These are phyloP conservation scores for Daldinia loculata DNA, from an alignment of 495 filamentous ascomycete species.

Conservation along the genomic window DNA sequence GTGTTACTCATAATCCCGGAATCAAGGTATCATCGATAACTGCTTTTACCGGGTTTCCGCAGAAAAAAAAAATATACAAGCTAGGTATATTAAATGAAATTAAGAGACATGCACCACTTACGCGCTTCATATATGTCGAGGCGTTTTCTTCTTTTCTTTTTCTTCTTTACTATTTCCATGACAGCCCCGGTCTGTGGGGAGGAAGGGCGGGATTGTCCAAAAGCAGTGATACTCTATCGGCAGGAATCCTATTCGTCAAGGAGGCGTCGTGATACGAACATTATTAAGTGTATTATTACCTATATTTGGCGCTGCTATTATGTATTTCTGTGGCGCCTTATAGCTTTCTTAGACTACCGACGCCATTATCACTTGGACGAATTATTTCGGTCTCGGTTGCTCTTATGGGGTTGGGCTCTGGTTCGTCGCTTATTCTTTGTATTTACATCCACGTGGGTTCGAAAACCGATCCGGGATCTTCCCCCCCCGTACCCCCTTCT, in stretches of 20 bases:
- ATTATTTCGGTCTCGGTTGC: background rate
- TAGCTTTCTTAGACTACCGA: background rate
- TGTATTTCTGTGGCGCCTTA: background rate
- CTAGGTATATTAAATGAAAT: background rate
- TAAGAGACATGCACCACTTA: slow-evolving; percentile 1
- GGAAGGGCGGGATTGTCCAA: background rate
- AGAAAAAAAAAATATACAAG: slow-evolving; percentile 4
- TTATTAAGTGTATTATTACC: slow-evolving; percentile 12
- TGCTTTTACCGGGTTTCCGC: slow-evolving; percentile 1
- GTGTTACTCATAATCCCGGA: background rate
- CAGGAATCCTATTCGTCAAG: slow-evolving; percentile 37
- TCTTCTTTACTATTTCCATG: slow-evolving; percentile 13
- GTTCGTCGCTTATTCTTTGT: slow-evolving; percentile 18
- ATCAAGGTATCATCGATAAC: background rate
- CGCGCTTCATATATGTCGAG: background rate
- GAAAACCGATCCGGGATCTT: slow-evolving; percentile 16
- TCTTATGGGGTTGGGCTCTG: slow-evolving; percentile 9
- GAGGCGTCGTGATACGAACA: slow-evolving; percentile 24
- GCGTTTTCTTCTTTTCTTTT: slow-evolving; percentile 3
- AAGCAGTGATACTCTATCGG: slow-evolving; percentile 18
- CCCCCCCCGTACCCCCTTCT: background rate
- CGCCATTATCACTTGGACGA: background rate
- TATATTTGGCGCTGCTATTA: slow-evolving; percentile 15
- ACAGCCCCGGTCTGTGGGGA: slow-evolving; percentile 26
- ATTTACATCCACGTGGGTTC: slow-evolving; percentile 32